A percentile compares a stretch with the other conserved stretches of the same genome.
phyloP scores from a whole-genome alignment of 768 basidiomycete genomes.

The Ramaria sp. region DNA sequence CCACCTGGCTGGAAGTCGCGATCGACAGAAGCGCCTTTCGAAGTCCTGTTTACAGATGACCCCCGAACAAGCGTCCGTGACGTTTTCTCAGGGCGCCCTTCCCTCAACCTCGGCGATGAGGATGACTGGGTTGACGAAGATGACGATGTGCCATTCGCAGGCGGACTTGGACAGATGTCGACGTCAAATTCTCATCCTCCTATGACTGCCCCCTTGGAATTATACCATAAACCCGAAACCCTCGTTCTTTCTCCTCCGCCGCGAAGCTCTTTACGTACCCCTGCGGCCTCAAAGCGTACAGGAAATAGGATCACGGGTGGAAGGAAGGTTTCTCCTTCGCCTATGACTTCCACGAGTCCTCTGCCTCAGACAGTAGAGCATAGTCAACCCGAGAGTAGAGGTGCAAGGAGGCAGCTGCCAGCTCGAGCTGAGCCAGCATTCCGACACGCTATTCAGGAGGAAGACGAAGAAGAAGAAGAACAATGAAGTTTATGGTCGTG shows the following conservation, averaged over 20 bases:
- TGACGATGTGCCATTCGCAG: slow-evolving; percentile 64
- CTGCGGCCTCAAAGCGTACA: slow-evolving; percentile 1
- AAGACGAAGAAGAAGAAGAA: slow-evolving; percentile 79
- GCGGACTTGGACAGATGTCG: slow-evolving; percentile 62
- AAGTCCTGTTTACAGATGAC: slow-evolving; percentile 44
- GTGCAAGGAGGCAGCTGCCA: slow-evolving; percentile 60
- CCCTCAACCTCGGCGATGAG: slow-evolving; percentile 57
- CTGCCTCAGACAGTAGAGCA: slow-evolving; percentile 42
- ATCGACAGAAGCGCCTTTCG: slow-evolving; percentile 50
- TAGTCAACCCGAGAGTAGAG: slow-evolving; percentile 33
- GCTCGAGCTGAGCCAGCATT: slow-evolving; percentile 65
- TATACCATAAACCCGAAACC: slow-evolving; percentile 14
- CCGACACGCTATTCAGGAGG: slow-evolving; percentile 65
- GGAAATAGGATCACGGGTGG: slow-evolving; percentile 22
- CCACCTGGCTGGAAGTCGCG: slow-evolving; percentile 78
- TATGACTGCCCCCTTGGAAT: slow-evolving; percentile 11
- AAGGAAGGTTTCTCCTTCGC: slow-evolving; percentile 46
- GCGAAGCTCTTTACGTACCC: slow-evolving; percentile 12
- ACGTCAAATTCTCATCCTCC: slow-evolving; percentile 13
- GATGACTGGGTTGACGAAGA: slow-evolving; percentile 80
- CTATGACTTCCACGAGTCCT: slow-evolving; percentile 49
- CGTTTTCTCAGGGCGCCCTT: slow-evolving; percentile 65
- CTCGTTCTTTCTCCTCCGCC: slow-evolving; percentile 44
- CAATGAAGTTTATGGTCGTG: neutral
- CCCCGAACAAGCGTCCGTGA: slow-evolving; percentile 44